A percentile compares a stretch with the other conserved stretches of the same genome.
Conservation (phyloP, 768 basidiomycete genomes). For the Russula lepida region DNA sequence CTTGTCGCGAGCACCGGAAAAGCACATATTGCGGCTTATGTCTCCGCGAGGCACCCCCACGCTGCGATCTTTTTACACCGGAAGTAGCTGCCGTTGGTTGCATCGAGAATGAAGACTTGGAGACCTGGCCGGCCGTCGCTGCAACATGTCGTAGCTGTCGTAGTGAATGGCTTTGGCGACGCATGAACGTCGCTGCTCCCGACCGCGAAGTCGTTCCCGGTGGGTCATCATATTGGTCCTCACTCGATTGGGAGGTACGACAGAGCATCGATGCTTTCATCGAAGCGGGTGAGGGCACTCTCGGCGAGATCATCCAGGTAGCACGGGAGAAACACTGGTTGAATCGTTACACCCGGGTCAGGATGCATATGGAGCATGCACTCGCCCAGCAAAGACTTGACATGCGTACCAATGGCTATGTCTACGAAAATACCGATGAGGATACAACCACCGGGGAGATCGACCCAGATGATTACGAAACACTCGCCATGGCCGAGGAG, state of each 20-base stretch:
- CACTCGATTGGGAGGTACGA: constrained; percentile 58
- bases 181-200: constrained; percentile 37
- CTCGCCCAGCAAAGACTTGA: constrained; percentile 44
- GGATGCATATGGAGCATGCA: constrained; percentile 59
- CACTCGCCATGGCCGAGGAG: constrained; percentile 39
- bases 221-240: constrained; percentile 21
- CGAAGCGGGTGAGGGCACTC: constrained; percentile 62
- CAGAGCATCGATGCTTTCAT: constrained; percentile 63
- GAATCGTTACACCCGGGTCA: constrained; percentile 51
- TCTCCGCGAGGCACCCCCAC: constrained; percentile 49
- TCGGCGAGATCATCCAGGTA: constrained; percentile 49
- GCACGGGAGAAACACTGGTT: constrained; percentile 71
- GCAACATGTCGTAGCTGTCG: constrained; percentile 65
- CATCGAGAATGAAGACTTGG: constrained; percentile 65
- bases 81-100: constrained; percentile 36
- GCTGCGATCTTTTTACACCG: constrained; percentile 26
- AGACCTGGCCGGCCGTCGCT: constrained; percentile 54
- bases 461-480: constrained; percentile 22
- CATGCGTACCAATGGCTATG: constrained; percentile 30
- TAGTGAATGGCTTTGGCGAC: constrained; percentile 55
- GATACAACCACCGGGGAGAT: constrained; percentile 13
- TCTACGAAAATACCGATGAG: constrained; percentile 28
- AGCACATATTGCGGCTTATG: constrained; percentile 60
- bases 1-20: constrained; percentile 61
- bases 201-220: constrained; percentile 57